Conservation (phyloP, 2,329 filamentous ascomycete genomes). For the Colletotrichum graminicola region DNA sequence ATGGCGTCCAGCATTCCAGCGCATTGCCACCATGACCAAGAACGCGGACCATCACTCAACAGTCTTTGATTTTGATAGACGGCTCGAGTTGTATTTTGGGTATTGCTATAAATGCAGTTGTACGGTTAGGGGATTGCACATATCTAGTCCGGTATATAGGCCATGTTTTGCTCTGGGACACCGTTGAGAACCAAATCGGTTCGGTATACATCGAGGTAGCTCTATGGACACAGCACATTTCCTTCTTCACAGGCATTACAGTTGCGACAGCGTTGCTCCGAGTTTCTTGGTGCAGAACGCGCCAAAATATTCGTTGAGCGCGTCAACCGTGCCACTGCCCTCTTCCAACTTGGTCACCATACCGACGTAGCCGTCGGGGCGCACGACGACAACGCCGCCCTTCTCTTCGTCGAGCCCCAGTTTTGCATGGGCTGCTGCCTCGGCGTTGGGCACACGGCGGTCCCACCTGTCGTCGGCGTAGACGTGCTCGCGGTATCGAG, state of each 20-base stretch:
- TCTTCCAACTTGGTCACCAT: conserved; percentile 80
- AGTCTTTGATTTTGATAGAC: background rate
- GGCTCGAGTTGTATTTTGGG: background rate
- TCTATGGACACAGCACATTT: background rate
- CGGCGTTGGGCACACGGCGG: conserved; percentile 74
- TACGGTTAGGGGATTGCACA: background rate
- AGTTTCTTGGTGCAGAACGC: conserved; percentile 75
- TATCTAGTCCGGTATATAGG: background rate
- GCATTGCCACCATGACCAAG: background rate
- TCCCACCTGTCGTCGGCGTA: conserved; percentile 90
- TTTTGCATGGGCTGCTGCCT: conserved; percentile 85
- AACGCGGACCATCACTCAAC: background rate
- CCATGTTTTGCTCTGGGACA: background rate
- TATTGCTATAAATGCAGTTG: background rate
- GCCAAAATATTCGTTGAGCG: conserved; percentile 85
- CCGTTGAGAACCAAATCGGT: background rate
- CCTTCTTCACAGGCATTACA: conserved; percentile 48
- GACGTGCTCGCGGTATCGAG: conserved; percentile 82
- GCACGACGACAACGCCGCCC: conserved; percentile 85
- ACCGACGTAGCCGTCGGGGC: conserved; percentile 90
- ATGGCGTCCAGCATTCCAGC: background rate
- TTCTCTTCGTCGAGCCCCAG: conserved; percentile 81
- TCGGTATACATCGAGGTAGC: background rate
- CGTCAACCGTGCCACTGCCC: conserved; percentile 83
- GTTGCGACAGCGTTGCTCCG: conserved; percentile 54